A percentile compares a stretch with the other conserved stretches of the same genome.
Conservation (phyloP, 257 asterid genomes). For the Plantago ovata region DNA sequence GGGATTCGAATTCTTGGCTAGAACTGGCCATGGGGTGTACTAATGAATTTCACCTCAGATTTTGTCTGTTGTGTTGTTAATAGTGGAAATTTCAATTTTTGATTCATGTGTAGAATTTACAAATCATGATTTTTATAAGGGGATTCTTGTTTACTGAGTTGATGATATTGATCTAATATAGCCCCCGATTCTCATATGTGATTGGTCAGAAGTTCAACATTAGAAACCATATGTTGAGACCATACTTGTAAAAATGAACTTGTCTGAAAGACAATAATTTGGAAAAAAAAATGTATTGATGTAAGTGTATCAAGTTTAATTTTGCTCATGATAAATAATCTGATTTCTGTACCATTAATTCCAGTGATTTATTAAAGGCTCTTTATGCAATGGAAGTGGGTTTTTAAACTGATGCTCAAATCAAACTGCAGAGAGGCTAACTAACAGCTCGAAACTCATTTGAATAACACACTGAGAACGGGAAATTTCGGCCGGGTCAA, state of each 20-base stretch:
- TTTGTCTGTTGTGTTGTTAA: conserved; percentile 17
- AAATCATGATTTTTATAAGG: neutral
- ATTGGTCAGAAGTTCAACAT: neutral
- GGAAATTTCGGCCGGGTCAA: too few species aligned
- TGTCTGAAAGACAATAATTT: conserved; percentile 20
- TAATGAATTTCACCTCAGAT: conserved; percentile 12
- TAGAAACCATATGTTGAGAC: conserved; percentile 12
- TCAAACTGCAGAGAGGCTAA: too few species aligned
- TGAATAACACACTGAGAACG: too few species aligned
- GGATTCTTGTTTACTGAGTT: neutral
- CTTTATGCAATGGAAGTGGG: too few species aligned
- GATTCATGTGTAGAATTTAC: conserved; percentile 16
- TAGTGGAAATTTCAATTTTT: neutral
- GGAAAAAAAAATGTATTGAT: neutral
- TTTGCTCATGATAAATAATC: too few species aligned
- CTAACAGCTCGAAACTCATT: too few species aligned
- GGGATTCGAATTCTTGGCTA: neutral
- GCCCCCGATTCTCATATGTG: too few species aligned
- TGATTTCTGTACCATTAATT: too few species aligned
- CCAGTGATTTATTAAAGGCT: too few species aligned
- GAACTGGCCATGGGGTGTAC: conserved; percentile 11
- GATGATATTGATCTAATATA: too few species aligned
- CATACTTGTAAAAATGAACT: conserved; percentile 13
- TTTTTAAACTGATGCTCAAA: too few species aligned
- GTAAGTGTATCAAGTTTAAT: too few species aligned